Base-by-base conservation (phyloP, 345 rosid species). In the Salix arbutifolia region DNA sequence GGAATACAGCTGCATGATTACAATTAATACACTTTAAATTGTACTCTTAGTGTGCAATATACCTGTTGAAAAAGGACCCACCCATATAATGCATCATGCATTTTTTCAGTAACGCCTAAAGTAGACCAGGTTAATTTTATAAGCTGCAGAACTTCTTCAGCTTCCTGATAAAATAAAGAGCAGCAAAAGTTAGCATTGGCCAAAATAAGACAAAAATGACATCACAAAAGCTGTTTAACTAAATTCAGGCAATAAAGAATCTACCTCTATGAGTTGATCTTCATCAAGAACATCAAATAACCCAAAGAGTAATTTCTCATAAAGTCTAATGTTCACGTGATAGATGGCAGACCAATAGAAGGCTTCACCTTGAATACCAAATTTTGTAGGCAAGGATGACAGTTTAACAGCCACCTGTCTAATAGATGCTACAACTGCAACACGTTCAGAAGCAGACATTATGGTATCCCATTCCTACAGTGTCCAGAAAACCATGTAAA, bases 1-100 rank as follows among this genome's bases (percentile, higher is more conserved):
- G 26, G 66, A 62, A 46, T 46, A 46, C 50, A 46, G 50, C 50
- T 1, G 18, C 50, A 46, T 13, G 17, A 46, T 46, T 12, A 12
- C 14, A 46, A 46, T 12, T 35, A 37, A 8, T 67, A 67, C n/a
- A 18, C 9, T 37, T 67, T 18, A 31, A 14, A 65, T 31, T 65
- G 1, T 21, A 10, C 69, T 65, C 17, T 65, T 13, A 33, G 14
- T 33, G 37, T 65, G 35, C 33, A 65, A 67, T 72, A 74, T 90
- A 93, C 99, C 98, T 93, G 98, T 82, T 86, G 91, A 78, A 96
- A 88, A 72, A 93, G 90, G 75, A 86, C 87, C 97, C 94, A 96
- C 71, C 91, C 93, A 84, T 88, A 92, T 61, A 91, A 65, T 75
- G 92, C 94, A 85, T 89, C 73, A 78, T 96, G 99, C 75, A 93